Conservation (phyloP, 768 basidiomycete genomes). For the Mycena latifolia region DNA sequence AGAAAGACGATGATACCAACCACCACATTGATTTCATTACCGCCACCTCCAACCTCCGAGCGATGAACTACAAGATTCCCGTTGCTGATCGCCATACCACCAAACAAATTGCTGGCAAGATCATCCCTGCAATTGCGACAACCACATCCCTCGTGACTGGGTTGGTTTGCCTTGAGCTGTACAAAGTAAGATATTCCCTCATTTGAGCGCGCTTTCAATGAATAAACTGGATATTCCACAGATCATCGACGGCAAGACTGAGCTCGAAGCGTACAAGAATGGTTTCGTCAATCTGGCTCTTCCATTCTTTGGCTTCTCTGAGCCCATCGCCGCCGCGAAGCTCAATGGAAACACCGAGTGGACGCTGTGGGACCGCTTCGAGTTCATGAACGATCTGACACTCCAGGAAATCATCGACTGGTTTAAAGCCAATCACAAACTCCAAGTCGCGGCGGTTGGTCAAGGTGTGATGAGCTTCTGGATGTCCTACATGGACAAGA, state of each 20-base stretch:
- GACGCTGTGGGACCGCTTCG: slow-evolving; percentile 99
- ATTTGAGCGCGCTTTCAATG: slow-evolving; percentile 12
- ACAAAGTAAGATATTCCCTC: slow-evolving; percentile 74
- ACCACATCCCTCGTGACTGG: slow-evolving; percentile 96
- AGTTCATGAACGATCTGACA: slow-evolving; percentile 91
- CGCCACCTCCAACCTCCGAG: slow-evolving; percentile 95
- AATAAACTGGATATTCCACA: slow-evolving; percentile 45
- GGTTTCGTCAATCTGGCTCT: slow-evolving; percentile 98
- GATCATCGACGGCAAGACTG: slow-evolving; percentile 96
- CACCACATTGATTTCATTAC: slow-evolving; percentile 99
- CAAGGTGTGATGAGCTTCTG: slow-evolving; percentile 98
- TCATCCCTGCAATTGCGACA: slow-evolving; percentile 99
- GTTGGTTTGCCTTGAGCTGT: slow-evolving; percentile 94
- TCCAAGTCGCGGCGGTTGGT: slow-evolving; percentile 95
- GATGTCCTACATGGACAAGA: slow-evolving; percentile 93
- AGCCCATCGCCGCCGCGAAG: slow-evolving; percentile 92
- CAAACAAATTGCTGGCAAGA: slow-evolving; percentile 98
- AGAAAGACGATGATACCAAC: slow-evolving; percentile 99
- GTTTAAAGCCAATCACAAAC: slow-evolving; percentile 87
- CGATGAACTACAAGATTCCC: slow-evolving; percentile 93
- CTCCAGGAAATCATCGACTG: slow-evolving; percentile 85
- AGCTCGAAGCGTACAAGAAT: slow-evolving; percentile 97
- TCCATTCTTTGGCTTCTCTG: slow-evolving; percentile 99
- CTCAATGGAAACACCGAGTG: slow-evolving; percentile 88
- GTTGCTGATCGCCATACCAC: slow-evolving; percentile 91